Conservation (phyloP, 768 basidiomycete genomes). For the Calocybe indica region DNA sequence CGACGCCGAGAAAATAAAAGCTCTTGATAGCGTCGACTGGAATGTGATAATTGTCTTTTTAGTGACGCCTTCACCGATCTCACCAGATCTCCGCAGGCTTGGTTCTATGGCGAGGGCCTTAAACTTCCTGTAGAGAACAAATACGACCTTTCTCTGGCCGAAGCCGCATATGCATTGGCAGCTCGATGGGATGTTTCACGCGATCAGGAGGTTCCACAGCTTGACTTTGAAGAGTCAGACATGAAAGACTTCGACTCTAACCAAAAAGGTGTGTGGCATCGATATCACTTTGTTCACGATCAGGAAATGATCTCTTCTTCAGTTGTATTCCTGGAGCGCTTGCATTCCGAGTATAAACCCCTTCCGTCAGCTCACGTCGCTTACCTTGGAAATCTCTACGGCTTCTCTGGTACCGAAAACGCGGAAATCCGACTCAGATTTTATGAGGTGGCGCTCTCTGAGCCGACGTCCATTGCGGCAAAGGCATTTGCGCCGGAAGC, state of each 20-base stretch:
- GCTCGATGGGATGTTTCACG: conserved; percentile 68
- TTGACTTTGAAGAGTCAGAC: conserved; percentile 56
- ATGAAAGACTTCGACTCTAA: conserved; percentile 61
- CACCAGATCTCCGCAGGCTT: conserved; percentile 40
- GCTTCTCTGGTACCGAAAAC: conserved; percentile 49
- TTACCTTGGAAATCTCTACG: conserved; percentile 54
- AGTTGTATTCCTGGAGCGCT: conserved; percentile 83
- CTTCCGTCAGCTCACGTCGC: conserved; percentile 55
- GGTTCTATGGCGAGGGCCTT: conserved; percentile 78
- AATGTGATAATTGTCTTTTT: conserved; percentile 40
- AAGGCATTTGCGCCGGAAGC: conserved; percentile 46
- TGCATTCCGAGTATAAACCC: conserved; percentile 49
- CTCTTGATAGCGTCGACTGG: conserved; percentile 71
- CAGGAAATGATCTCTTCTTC: conserved; percentile 3
- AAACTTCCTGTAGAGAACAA: conserved; percentile 68
- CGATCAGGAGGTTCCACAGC: conserved; percentile 31
- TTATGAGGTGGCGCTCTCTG: conserved; percentile 63
- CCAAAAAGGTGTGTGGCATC: conserved; percentile 55
- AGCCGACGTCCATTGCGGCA: conserved; percentile 42
- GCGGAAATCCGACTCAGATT: conserved; percentile 76
- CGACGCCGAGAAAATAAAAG: conserved; percentile 53
- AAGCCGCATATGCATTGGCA: conserved; percentile 67
- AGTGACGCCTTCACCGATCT: neutral
- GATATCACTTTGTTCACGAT: neutral
- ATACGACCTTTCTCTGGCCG: conserved; percentile 70